Conservation (phyloP, 768 basidiomycete species). For the Rhodotorula babjevae region DNA sequence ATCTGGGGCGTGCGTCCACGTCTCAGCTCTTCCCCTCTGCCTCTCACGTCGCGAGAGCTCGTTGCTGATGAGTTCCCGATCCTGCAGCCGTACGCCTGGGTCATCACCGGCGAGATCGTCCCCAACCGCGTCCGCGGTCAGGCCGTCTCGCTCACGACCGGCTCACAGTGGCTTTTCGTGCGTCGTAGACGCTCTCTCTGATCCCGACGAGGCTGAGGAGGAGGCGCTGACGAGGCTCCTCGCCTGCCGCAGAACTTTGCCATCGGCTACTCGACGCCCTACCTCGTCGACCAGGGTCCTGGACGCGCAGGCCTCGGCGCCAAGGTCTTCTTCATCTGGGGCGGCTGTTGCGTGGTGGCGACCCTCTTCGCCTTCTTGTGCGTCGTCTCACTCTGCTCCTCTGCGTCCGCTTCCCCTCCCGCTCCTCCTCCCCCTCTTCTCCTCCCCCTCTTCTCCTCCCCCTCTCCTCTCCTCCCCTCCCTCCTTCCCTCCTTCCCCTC, state of each 20-base stretch:
- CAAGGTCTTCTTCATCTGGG: conserved; percentile 67
- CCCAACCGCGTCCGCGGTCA: conserved; percentile 56
- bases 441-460: too few species aligned
- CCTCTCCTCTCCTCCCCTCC: too few species aligned
- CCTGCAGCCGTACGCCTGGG: conserved; percentile 52
- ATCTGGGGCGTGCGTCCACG: conserved; percentile 55
- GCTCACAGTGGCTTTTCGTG: conserved; percentile 59
- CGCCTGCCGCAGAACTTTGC: conserved; percentile 56
- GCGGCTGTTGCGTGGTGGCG: conserved; percentile 56
- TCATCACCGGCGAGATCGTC: conserved; percentile 46
- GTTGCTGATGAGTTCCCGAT: conserved; percentile 47
- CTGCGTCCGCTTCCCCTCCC: too few species aligned
- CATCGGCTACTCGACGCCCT: conserved; percentile 49
- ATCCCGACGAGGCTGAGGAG: too few species aligned
- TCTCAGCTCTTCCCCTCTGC: too few species aligned
- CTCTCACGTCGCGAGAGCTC: too few species aligned
- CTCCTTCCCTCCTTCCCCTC: fast-evolving
- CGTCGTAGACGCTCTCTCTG: neutral
- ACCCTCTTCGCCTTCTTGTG: conserved; percentile 65
- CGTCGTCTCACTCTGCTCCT: conserved; percentile 55
- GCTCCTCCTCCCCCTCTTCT: too few species aligned
- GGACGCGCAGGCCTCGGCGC: conserved; percentile 33
- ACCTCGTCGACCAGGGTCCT: conserved; percentile 52
- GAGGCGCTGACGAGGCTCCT: neutral
- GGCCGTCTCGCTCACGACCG: conserved; percentile 68